Conservation (phyloP, 73 alveolate genomes). For the Paramecium biaurelia region DNA sequence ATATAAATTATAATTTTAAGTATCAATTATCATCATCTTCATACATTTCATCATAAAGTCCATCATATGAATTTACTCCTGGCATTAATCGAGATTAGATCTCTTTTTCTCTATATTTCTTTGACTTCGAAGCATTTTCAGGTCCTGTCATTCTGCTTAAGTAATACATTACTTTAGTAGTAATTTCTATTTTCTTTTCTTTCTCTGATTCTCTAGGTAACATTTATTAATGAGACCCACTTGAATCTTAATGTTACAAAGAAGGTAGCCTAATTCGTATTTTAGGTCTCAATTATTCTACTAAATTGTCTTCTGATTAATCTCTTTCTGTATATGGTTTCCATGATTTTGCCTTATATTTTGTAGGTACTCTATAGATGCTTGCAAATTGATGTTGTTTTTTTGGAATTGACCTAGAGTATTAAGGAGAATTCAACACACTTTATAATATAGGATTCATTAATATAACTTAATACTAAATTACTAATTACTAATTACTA, state of each 20-base stretch:
- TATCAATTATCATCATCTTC: slow-evolving; percentile 3
- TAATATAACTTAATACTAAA: background rate
- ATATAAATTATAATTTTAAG: background rate
- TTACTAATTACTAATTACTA: background rate
- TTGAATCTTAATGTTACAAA: background rate
- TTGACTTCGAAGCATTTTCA: slow-evolving; percentile 13
- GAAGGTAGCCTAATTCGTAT: background rate
- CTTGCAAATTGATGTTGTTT: slow-evolving; percentile 1
- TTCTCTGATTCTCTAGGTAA: background rate
- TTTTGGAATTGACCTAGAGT: background rate
- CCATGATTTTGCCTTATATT: background rate
- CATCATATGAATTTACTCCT: slow-evolving; percentile 9
- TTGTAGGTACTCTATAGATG: background rate
- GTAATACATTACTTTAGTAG: background rate
- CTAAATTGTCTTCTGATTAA: background rate
- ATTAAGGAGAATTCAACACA: background rate
- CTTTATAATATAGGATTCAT: background rate
- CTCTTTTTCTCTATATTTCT: background rate
- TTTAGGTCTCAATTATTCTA: background rate
- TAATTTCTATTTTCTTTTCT: slow-evolving; percentile 1
- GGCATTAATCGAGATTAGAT: background rate
- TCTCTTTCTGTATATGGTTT: background rate
- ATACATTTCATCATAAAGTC: slow-evolving; percentile 19
- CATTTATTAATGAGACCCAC: background rate
- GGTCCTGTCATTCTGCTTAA: slow-evolving; percentile 30